Conservation (phyloP, 306 rosid species). For the Casuarina equisetifolia region DNA sequence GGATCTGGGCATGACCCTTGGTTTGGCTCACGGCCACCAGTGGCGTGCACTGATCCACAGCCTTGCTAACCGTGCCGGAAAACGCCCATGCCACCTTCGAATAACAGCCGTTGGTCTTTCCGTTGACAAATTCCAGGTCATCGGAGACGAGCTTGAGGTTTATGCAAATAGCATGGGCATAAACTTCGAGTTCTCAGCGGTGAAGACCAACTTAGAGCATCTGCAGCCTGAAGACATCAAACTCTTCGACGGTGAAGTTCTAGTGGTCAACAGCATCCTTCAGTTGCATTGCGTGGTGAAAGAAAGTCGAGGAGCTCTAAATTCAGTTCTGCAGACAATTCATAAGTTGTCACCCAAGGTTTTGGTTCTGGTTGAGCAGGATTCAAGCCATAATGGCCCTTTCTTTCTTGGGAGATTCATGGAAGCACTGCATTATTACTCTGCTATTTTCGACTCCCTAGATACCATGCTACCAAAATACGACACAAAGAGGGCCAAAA, state of each 20-base stretch:
- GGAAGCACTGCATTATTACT: slow-evolving; percentile 85
- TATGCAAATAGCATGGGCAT: slow-evolving; percentile 52
- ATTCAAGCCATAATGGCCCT: slow-evolving; percentile 91
- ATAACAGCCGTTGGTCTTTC: slow-evolving; percentile 67
- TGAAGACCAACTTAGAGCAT: slow-evolving; percentile 61
- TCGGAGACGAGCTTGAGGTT: slow-evolving; percentile 59
- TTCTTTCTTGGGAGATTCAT: slow-evolving; percentile 90
- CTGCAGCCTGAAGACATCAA: slow-evolving; percentile 49
- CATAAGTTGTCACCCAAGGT: slow-evolving; percentile 65
- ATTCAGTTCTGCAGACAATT: slow-evolving; percentile 67
- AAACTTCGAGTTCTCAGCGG: slow-evolving; percentile 49
- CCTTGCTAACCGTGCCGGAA: slow-evolving; percentile 37
- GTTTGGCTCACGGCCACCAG: slow-evolving; percentile 68
- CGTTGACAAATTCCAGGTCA: slow-evolving; percentile 36
- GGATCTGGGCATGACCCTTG: slow-evolving; percentile 79
- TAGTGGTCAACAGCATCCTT: slow-evolving; percentile 76
- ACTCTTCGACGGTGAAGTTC: slow-evolving; percentile 52
- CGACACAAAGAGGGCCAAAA: slow-evolving; percentile 72
- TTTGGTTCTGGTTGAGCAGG: slow-evolving; percentile 76
- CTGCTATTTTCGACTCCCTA: slow-evolving; percentile 83
- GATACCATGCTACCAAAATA: slow-evolving; percentile 80
- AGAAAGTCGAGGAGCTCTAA: slow-evolving; percentile 84
- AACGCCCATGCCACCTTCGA: slow-evolving; percentile 38
- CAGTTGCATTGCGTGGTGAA: slow-evolving; percentile 89
- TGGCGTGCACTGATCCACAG: slow-evolving; percentile 63